Evolutionary conservation across 2,329 filamentous ascomycete genomes (phyloP).

Genomic region (Diaporthe sp.): DNA sequence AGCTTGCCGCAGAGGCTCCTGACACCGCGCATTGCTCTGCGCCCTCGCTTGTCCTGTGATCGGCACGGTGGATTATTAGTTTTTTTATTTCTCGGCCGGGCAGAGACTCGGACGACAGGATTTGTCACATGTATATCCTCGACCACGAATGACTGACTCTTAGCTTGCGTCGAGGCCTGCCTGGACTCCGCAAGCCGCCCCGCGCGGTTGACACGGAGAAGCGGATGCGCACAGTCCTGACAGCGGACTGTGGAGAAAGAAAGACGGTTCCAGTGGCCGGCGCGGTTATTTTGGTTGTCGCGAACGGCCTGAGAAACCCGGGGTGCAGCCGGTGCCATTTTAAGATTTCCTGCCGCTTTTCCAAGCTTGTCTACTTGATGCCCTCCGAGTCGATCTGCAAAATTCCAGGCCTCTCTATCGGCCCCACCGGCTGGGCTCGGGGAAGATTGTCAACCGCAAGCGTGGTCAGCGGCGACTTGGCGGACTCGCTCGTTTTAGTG

Average conservation of each 20-base stretch:
- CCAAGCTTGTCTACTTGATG: background rate
- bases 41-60: background rate
- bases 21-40: slow-evolving; percentile 3
- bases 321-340: background rate
- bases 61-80: background rate
- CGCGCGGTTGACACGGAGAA: background rate
- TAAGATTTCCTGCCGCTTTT: background rate
- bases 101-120: background rate
- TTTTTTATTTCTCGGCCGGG: background rate
- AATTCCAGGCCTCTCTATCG: background rate
- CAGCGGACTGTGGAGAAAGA: background rate
- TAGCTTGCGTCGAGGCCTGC: background rate
- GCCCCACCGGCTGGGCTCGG: slow-evolving; percentile 2
- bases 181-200: background rate
- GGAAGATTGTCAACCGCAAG: slow-evolving; percentile 1
- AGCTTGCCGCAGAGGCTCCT: background rate
- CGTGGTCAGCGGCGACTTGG: slow-evolving; percentile 14
- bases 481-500: slow-evolving; percentile 26
- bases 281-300: slow-evolving; percentile 12
- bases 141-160: slow-evolving; percentile 4
- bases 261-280: background rate
- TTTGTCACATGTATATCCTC: slow-evolving; percentile 3
- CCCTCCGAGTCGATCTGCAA: background rate
- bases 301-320: background rate
- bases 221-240: background rate